Base-by-base conservation (phyloP, 2,329 filamentous ascomycete genomes). In the Parasarocladium wereldwijsianum region DNA sequence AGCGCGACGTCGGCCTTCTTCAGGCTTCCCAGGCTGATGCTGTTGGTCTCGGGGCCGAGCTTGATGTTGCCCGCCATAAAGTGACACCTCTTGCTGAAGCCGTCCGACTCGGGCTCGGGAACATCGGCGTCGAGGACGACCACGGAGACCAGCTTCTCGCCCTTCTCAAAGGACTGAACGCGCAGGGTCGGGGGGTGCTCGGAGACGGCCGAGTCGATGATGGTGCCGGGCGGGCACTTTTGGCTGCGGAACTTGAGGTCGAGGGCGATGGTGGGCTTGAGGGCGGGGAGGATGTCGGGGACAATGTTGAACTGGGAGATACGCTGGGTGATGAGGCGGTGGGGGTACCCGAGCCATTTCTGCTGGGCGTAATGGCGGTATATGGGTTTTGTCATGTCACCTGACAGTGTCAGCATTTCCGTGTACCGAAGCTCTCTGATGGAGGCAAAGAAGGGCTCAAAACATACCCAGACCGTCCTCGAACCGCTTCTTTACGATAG, bases 321-420 rank as follows among this genome's bases (percentile, higher is more conserved):
- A 48, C 90, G 79, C 62, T 98, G 90, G 38, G 75, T 64, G 38
- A 92, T 70, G 38, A 96, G 60, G 43, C 74, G 72, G 43, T 78
- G 73, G 49, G 84, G 77, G 60, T 90, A 85, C 39, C 73, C 65
- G 42, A 77, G 75, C 90, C 90, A 98, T 60, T 92, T 85, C 43
- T 68, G 62, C 47, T 93, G 71, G 36, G 87, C 83, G 29, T 96
- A 76, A 54, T 81, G 70, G 39, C 87, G 81, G 62, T 98, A 98
- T 49, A 98, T 86, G 38, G 87, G 87, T 54, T 93, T 93, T 60
- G 72, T 77, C 84, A 96, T 87, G 54, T 96, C 85, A 40, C 80
- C 86, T 94, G 40, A 5, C 17, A 12, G 3, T 8, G 32, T 39
- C 26, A 33, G 32, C 27, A 10, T 10, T 13, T 49, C 40, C 45